These are phyloP conservation scores for Ceratocystis eucalypticola DNA, from an alignment of 2,329 filamentous ascomycete species.

Conservation along the genomic window DNA sequence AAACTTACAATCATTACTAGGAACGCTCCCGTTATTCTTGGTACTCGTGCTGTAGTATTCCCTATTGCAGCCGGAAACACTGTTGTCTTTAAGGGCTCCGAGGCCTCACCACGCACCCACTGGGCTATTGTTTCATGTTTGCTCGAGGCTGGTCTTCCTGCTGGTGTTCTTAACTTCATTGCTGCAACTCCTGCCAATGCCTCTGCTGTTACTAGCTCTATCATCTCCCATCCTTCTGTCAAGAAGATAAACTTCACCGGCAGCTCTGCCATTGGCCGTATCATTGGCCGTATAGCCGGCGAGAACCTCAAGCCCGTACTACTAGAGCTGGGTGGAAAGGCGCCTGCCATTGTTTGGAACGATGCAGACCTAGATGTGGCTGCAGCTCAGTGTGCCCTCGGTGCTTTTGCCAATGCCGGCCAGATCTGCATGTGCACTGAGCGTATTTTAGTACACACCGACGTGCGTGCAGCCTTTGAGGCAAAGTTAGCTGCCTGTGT, in stretches of 20 bases:
- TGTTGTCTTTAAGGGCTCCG: slow-evolving; percentile 57
- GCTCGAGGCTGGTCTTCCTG: slow-evolving; percentile 61
- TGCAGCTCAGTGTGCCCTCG: slow-evolving; percentile 52
- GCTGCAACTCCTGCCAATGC: slow-evolving; percentile 53
- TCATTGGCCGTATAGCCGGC: slow-evolving; percentile 57
- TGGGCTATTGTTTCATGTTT: slow-evolving; percentile 50
- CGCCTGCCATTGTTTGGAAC: slow-evolving; percentile 61
- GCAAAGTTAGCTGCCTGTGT: slow-evolving; percentile 30
- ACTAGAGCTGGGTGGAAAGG: slow-evolving; percentile 74
- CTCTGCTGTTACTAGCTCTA: slow-evolving; percentile 47
- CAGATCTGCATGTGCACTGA: slow-evolving; percentile 84
- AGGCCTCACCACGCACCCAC: slow-evolving; percentile 50
- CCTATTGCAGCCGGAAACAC: slow-evolving; percentile 71
- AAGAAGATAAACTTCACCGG: slow-evolving; percentile 84
- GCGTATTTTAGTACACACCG: slow-evolving; percentile 47
- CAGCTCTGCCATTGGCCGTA: slow-evolving; percentile 57
- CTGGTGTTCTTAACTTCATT: slow-evolving; percentile 60
- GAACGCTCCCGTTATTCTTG: slow-evolving; percentile 46
- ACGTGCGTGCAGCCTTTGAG: slow-evolving; percentile 35
- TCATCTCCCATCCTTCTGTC: slow-evolving; percentile 54
- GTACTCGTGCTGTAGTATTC: slow-evolving; percentile 40
- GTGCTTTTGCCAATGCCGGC: slow-evolving; percentile 59
- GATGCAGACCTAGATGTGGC: slow-evolving; percentile 66
- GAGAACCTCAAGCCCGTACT: slow-evolving; percentile 65
- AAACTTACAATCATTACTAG: slow-evolving; percentile 25